These are phyloP conservation scores for Drechslera avenae DNA, from an alignment of 2,329 filamentous ascomycete genomes.

Conservation along the genomic window DNA sequence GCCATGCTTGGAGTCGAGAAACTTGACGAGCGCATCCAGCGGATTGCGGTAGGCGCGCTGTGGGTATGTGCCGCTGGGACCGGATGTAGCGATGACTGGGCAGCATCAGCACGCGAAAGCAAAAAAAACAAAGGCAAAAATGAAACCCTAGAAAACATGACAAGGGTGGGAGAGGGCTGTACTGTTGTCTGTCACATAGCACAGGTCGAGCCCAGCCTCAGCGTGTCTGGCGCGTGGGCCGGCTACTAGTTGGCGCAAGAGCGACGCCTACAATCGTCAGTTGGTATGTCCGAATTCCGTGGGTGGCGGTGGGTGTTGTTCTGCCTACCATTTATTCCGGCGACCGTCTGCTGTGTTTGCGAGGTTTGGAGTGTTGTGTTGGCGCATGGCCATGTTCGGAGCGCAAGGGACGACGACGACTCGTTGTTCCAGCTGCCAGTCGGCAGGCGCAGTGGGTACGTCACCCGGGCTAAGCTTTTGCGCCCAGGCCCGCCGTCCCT, in stretches of 20 bases:
- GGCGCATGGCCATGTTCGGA: conserved; percentile 8
- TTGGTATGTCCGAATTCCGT: not conserved
- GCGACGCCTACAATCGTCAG: conserved; percentile 40
- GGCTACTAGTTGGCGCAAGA: conserved; percentile 90
- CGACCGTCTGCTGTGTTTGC: not conserved
- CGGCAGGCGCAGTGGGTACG: conserved; percentile 15
- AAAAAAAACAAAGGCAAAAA: not conserved
- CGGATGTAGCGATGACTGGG: conserved; percentile 73
- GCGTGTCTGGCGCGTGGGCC: conserved; percentile 82
- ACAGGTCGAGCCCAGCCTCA: conserved; percentile 89
- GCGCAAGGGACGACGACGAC: not conserved
- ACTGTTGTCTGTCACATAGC: conserved; percentile 88
- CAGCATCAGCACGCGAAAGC: conserved; percentile 45
- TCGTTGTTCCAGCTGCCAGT: not conserved
- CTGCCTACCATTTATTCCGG: conserved; percentile 9
- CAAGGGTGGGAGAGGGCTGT: conserved; percentile 44
- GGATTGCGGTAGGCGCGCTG: conserved; percentile 94
- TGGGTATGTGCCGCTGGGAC: conserved; percentile 86
- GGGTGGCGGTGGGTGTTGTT: not conserved
- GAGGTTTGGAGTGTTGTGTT: not conserved
- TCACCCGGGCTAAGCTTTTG: conserved; percentile 3
- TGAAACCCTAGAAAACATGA: no score
- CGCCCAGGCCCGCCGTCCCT: no score
- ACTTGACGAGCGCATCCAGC: conserved; percentile 82
- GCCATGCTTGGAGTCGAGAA: conserved; percentile 80